A percentile compares a stretch with the other conserved stretches of the same genome.
Conservation (phyloP, 441 rosid genomes). For the Jatropha podagrica region DNA sequence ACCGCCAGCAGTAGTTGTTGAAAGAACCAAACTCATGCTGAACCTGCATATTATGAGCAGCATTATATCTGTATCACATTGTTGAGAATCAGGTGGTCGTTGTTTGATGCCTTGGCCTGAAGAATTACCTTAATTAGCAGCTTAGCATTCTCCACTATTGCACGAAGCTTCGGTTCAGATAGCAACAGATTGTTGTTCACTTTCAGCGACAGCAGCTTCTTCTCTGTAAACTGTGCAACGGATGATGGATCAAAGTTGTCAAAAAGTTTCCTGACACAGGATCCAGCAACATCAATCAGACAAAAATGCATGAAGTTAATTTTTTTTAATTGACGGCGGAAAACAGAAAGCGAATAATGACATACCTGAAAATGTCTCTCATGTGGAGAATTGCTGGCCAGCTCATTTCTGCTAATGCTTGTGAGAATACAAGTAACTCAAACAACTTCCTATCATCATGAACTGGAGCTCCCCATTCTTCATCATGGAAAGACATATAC, state of each 20-base stretch:
- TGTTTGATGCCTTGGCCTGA: constrained; percentile 13
- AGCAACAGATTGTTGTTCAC: constrained; percentile 60
- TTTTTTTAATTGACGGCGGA: background rate
- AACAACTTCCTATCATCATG: constrained; percentile 74
- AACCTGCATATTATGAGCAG: constrained; percentile 46
- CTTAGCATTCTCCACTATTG: constrained; percentile 70
- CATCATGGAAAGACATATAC: constrained; percentile 70
- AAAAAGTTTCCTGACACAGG: constrained; percentile 61
- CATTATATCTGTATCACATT: background rate
- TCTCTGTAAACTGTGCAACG: constrained; percentile 65
- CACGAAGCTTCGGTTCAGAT: constrained; percentile 85
- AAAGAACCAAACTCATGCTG: constrained; percentile 85
- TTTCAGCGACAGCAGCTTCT: constrained; percentile 63
- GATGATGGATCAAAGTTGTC: constrained; percentile 63
- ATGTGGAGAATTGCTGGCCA: constrained; percentile 73
- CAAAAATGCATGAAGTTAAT: background rate
- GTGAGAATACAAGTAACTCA: constrained; percentile 83
- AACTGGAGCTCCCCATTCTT: constrained; percentile 86
- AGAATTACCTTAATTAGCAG: constrained; percentile 59
- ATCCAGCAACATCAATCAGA: constrained; percentile 24
- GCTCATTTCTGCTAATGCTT: constrained; percentile 85
- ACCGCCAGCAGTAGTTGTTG: constrained; percentile 75
- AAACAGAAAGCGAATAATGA: constrained; percentile 15
- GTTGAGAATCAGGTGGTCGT: background rate
- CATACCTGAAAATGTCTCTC: constrained; percentile 68